A percentile compares a stretch with the other conserved stretches of the same genome.
phyloP scores from a whole-genome alignment of 2,329 filamentous ascomycete species.

The Calonectria naviculata region DNA sequence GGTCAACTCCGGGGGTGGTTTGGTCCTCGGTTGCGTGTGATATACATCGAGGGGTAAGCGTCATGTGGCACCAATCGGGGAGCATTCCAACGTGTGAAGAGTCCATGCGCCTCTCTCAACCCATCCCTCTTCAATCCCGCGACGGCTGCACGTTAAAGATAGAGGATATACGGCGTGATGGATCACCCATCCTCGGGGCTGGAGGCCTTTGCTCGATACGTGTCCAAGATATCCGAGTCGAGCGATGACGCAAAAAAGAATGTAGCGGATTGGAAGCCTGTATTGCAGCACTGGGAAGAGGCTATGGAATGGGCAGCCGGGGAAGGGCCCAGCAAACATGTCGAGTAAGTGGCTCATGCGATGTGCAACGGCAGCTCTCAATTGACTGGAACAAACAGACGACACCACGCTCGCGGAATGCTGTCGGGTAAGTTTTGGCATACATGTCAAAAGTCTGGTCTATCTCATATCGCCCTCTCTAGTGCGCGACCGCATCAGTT shows the following conservation, averaged over 20 bases:
- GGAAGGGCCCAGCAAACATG: neutral
- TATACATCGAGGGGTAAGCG: neutral
- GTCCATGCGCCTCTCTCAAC: neutral
- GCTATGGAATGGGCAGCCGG: neutral
- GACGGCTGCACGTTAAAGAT: neutral
- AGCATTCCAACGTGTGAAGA: neutral
- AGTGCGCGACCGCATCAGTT: slow-evolving; percentile 51
- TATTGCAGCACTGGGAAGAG: neutral
- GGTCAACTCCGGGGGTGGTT: neutral
- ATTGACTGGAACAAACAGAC: neutral
- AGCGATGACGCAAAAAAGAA: neutral
- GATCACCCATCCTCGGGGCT: neutral
- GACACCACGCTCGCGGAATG: neutral
- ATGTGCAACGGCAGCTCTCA: neutral
- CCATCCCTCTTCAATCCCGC: neutral
- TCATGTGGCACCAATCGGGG: slow-evolving; percentile 2
- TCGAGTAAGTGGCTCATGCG: neutral
- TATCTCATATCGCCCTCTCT: neutral
- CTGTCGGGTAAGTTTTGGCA: neutral
- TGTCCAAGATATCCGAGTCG: neutral
- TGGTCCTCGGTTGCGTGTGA: neutral
- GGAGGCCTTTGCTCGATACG: neutral
- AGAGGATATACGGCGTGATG: neutral
- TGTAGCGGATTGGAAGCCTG: neutral
- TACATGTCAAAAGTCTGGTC: neutral